Evolutionary conservation across 768 basidiomycete genomes (phyloP), one percentile per base, ranked within the genome.

Genomic region (Mycena rebaudengoi): DNA sequence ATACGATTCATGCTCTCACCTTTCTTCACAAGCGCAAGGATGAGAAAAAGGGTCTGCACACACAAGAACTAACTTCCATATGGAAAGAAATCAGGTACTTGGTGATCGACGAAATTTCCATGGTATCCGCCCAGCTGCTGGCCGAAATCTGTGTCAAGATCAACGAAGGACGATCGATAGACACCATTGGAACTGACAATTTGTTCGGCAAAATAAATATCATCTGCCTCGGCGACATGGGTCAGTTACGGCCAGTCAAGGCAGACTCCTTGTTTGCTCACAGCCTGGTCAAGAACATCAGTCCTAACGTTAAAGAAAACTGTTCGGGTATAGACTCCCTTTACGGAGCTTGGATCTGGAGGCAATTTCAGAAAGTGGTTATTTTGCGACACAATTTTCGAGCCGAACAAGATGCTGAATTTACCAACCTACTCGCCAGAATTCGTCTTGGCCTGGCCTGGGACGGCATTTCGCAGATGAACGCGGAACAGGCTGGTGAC

Each of bases 1-100:
- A 39, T 13, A 59, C 57, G 3, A 59, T 60, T n/a, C 58, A 60
- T 12, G 49, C 58, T 1, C n/a, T 60, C 7, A 60, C 58, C 2
- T 60, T 60, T 25, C 18, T 59, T 11, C 57, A 45, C 2, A 11
- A 37, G 6, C 16, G 1, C 2, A 25, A 55, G 20, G n/a, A 32
- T 14, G 26, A 49, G 30, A 14, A 29, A 41, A 3, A 11, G 2
- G 12, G 48, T n/a, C 18, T 16, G 7, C 5, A 10, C 4, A 28
- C 39, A 2, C 29, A 40, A 4, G 20, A 37, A 0, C 23, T 60
- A 13, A 25, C 7, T 1, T 29, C 26, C 0, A 33, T 60, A 2
- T 60, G 58, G 58, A 40, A 28, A 30, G 10, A 43, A 7, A 40
- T 60, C 11, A 26, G 40, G 2, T 60, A 60, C 18, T 20, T 60